phyloP scores from a whole-genome alignment of 345 rosid genomes.

The Murraya paniculata region DNA sequence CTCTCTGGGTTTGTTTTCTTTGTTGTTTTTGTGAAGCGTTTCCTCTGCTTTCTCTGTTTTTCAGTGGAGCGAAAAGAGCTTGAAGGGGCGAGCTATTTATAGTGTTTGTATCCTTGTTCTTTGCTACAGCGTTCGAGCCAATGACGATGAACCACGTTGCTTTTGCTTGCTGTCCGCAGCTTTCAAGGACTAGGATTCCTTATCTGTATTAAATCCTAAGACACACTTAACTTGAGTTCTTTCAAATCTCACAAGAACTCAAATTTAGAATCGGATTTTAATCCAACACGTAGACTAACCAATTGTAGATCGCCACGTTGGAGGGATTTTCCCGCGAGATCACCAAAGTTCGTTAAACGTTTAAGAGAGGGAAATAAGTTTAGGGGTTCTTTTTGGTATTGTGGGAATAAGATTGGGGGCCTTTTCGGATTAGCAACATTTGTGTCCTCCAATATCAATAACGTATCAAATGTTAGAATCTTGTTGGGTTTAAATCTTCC shows the following conservation, averaged over 20 bases:
- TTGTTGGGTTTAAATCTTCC: too few relatives aligned
- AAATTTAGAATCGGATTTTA: not conserved
- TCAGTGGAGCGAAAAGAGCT: not conserved
- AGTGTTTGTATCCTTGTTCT: not conserved
- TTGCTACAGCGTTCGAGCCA: slow-evolving; percentile 25
- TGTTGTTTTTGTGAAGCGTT: not conserved
- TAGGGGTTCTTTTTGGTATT: not conserved
- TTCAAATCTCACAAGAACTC: too few relatives aligned
- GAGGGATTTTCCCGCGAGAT: not conserved
- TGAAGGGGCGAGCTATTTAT: not conserved
- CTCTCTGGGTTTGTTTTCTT: not conserved
- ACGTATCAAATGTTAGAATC: too few relatives aligned
- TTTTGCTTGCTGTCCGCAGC: not conserved
- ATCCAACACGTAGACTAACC: slow-evolving; percentile 14
- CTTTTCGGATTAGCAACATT: not conserved
- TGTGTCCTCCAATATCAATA: too few relatives aligned
- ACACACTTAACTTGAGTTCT: too few relatives aligned
- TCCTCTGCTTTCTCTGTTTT: not conserved
- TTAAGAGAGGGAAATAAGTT: not conserved
- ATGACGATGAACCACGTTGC: slow-evolving; percentile 18
- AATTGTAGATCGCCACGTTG: not conserved
- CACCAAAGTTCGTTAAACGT: slow-evolving; percentile 20
- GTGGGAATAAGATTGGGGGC: not conserved
- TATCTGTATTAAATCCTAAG: too few relatives aligned
- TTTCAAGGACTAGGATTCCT: too few relatives aligned